A percentile compares a stretch with the other conserved stretches of the same genome.
Evolutionary conservation across 164 flowering plant genomes (phyloP).

Genomic region (Vitis rotundifolia): DNA sequence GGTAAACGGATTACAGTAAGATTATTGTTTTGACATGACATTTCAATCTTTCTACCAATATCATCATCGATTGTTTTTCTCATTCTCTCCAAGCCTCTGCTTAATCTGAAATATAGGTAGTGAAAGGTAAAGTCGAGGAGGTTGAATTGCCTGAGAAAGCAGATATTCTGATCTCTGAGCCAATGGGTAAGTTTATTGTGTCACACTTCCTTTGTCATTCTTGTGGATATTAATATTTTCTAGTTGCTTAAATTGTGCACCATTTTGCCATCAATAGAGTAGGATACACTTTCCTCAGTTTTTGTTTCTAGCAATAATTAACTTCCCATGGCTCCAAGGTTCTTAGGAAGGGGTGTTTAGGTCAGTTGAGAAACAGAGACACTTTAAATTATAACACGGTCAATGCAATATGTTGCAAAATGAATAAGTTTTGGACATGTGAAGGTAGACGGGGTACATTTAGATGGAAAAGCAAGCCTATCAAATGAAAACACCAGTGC

Average conservation of each 20-base stretch:
- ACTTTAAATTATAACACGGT: no score
- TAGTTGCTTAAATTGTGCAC: background rate
- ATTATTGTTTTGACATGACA: background rate
- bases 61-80: background rate
- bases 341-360: no score
- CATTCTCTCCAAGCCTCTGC: constrained; percentile 4
- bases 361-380: no score
- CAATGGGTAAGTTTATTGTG: constrained; percentile 72
- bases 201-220: background rate
- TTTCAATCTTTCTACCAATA: background rate
- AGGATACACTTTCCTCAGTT: no score
- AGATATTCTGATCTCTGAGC: constrained; percentile 96
- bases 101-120: constrained; percentile 48
- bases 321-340: no score
- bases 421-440: no score
- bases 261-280: no score
- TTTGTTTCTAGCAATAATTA: no score
- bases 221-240: background rate
- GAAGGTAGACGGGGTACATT: no score
- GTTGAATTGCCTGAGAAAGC: constrained; percentile 98
- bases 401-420: no score
- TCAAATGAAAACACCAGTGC: no score
- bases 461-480: no score
- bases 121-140: constrained; percentile 97
- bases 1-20: constrained; percentile 77